These are phyloP conservation scores for Theileria parva DNA, from an alignment of 169 alveolate species.

Conservation along the genomic window DNA sequence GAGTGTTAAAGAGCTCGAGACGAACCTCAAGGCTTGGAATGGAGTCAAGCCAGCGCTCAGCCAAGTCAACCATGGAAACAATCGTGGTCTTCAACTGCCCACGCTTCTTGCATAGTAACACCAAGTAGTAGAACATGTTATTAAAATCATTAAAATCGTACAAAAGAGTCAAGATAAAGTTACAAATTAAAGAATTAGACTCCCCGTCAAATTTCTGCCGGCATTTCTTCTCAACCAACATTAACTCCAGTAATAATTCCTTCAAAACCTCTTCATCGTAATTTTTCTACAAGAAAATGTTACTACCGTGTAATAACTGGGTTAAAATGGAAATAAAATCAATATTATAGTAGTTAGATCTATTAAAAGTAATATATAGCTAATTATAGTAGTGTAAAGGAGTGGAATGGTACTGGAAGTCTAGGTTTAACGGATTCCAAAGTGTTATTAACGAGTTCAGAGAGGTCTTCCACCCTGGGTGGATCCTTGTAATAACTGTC, in stretches of 20 bases:
- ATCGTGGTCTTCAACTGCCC: slow-evolving; percentile 73
- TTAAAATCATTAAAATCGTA: slow-evolving; percentile 61
- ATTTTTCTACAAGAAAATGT: not conserved
- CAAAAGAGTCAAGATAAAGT: slow-evolving; percentile 61
- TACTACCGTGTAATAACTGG: not conserved
- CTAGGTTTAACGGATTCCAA: slow-evolving; percentile 41
- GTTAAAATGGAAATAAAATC: not conserved
- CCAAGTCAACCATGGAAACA: slow-evolving; percentile 66
- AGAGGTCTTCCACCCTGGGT: slow-evolving; percentile 47
- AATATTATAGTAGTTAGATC: too few relatives aligned
- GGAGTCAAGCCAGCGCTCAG: slow-evolving; percentile 63
- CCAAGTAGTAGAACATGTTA: slow-evolving; percentile 65
- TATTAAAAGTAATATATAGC: not conserved
- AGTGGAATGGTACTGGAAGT: slow-evolving; percentile 27
- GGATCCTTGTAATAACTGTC: slow-evolving; percentile 55
- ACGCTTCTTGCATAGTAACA: slow-evolving; percentile 67
- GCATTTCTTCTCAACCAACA: slow-evolving; percentile 73
- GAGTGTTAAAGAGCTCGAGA: slow-evolving; percentile 60
- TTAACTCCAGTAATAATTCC: slow-evolving; percentile 50
- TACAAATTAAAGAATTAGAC: slow-evolving; percentile 69
- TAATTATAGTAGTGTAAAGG: not conserved
- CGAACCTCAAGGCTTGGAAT: slow-evolving; percentile 54
- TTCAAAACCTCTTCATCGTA: slow-evolving; percentile 51
- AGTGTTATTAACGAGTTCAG: slow-evolving; percentile 45
- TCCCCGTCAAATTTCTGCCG: slow-evolving; percentile 72